These are phyloP conservation scores for Spathaspora sp. DNA, from an alignment of 805 yeast species.

Conservation along the genomic window DNA sequence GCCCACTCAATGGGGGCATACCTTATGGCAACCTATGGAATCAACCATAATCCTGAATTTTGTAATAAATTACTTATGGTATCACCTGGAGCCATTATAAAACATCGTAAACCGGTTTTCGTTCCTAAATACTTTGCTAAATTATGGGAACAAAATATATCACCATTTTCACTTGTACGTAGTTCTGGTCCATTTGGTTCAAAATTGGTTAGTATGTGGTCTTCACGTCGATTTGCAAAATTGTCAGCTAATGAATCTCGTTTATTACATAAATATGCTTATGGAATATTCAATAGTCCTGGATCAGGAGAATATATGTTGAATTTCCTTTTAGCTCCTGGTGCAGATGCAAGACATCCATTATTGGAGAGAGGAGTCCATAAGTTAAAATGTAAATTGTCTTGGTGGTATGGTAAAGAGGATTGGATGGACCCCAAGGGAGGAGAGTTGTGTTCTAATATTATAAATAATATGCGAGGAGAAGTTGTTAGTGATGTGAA, in stretches of 20 bases:
- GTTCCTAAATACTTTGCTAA: slow-evolving; percentile 76
- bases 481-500: slow-evolving; percentile 25
- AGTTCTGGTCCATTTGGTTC: slow-evolving; percentile 81
- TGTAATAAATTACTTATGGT: slow-evolving; percentile 71
- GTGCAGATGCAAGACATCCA: slow-evolving; percentile 84
- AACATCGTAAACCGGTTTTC: slow-evolving; percentile 36
- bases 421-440: slow-evolving; percentile 61
- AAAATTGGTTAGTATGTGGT: slow-evolving; percentile 84
- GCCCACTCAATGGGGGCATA: slow-evolving; percentile 97
- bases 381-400: slow-evolving; percentile 53
- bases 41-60: slow-evolving; percentile 50
- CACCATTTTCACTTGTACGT: slow-evolving; percentile 82
- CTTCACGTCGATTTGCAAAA: slow-evolving; percentile 71
- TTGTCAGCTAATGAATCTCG: slow-evolving; percentile 43
- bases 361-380: slow-evolving; percentile 48
- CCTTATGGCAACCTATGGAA: slow-evolving; percentile 63
- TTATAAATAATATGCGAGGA: slow-evolving; percentile 20
- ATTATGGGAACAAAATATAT: slow-evolving; percentile 82
- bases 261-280: slow-evolving; percentile 72
- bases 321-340: slow-evolving; percentile 81
- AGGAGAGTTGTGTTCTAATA: slow-evolving; percentile 38
- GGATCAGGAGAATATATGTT: slow-evolving; percentile 95
- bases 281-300: slow-evolving; percentile 75
- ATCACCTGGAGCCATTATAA: slow-evolving; percentile 84
- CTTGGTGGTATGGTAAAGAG: slow-evolving; percentile 84